Base-by-base conservation (phyloP, 108 stramenopile species). In the Skeletonema menzelii region DNA sequence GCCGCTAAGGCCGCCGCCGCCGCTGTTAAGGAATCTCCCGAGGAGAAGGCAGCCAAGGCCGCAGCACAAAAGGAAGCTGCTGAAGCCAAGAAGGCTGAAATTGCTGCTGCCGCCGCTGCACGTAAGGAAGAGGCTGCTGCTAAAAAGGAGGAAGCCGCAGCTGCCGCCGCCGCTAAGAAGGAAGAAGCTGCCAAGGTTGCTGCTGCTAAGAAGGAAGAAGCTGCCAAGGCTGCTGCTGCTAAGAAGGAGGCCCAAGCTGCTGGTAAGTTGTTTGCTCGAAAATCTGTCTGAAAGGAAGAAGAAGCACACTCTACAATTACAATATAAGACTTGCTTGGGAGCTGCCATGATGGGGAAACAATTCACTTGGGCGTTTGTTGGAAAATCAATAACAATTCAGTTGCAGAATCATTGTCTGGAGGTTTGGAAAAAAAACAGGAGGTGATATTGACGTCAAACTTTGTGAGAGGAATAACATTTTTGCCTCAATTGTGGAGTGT, bases 11-110 rank as follows among this genome's bases (percentile, higher is more conserved):
- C 42, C 10, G 67, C 68, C 31, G 70, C 69, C 11, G 70, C 63
- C 13, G 70, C 60, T 13, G 47, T 70, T 4, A 65, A 73, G 63
- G 65, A 73, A 37, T 72, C 80, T 34, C 77, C 78, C 38, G 75
- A 80, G 75, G 71, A 74, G 64, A 61, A 73, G 68, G 81, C 81
- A 26, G 79, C 73, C 15, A 77, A 70, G 20, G 74, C 81, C 31
- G 72, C 24, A 4, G 80, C 80, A 38, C 42, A 68, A 2, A 69
- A 49, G 22, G 72, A 64, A 22, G 76, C 76, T 26, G 61, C 58
- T 40, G 79, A 66, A 49, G 70, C 64, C 55, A 80, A 77, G 76
- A 44, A 67, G 40, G 64, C 60, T 24, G 59, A 64, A 46, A 13
- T 15, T 14, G 75, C 67, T 49, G 80, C 24, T 70, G 68, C 38